phyloP scores from a whole-genome alignment of 1,284 basidiomycete genomes.

The Boletus sp. region DNA sequence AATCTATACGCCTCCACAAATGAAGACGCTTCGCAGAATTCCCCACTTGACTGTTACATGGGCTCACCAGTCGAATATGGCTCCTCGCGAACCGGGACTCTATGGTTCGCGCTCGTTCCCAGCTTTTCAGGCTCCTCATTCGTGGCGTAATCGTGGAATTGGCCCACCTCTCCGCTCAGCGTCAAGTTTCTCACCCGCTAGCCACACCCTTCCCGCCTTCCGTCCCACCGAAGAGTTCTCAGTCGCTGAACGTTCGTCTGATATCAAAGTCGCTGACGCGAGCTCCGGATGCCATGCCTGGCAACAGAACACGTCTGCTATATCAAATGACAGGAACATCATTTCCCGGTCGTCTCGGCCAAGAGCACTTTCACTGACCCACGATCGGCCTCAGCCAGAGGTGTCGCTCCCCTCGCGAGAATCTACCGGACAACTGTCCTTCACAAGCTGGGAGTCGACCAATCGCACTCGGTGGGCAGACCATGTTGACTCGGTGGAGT shows the following conservation, averaged over 20 bases:
- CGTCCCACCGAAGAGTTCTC: conserved; percentile 5
- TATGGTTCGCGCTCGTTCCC: conserved; percentile 22
- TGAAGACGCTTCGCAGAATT: conserved; percentile 65
- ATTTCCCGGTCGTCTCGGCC: conserved; percentile 25
- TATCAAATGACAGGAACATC: conserved; percentile 5
- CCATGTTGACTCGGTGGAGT: conserved; percentile 19
- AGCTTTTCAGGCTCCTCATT: conserved; percentile 17
- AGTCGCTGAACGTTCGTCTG: conserved; percentile 3
- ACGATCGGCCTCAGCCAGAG: conserved; percentile 28
- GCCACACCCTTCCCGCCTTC: conserved; percentile 28
- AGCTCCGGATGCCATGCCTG: conserved; percentile 18
- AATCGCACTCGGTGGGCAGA: conserved; percentile 31
- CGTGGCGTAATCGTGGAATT: conserved; percentile 30
- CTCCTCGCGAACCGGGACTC: conserved; percentile 24
- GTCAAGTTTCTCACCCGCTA: conserved; percentile 29
- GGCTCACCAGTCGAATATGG: conserved; percentile 58
- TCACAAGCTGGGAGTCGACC: conserved; percentile 32
- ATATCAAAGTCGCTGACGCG: conserved; percentile 2
- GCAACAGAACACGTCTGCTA: conserved; percentile 14
- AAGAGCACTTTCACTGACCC: conserved; percentile 36
- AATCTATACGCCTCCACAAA: conserved; percentile 4
- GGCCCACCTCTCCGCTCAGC: conserved; percentile 15
- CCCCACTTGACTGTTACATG: conserved; percentile 76
- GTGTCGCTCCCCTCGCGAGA: conserved; percentile 33
- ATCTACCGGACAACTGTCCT: conserved; percentile 37